Conservation (phyloP, 2,329 filamentous ascomycete genomes). For the Sclerotinia minor region DNA sequence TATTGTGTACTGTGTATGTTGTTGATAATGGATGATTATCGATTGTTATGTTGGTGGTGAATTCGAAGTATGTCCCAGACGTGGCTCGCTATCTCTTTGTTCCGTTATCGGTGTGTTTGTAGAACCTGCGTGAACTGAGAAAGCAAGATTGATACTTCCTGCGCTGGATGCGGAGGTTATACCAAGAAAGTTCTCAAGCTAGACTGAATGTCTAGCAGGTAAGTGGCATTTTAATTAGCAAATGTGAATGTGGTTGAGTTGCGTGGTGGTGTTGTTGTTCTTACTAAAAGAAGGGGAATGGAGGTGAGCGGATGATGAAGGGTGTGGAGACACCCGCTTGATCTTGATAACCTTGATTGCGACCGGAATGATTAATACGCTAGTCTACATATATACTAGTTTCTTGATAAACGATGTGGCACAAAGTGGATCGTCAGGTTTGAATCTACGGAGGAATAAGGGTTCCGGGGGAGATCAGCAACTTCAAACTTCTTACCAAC, state of each 20-base stretch:
- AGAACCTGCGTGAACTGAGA: constrained; percentile 45
- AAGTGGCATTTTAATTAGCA: constrained; percentile 35
- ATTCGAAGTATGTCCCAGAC: constrained; percentile 26
- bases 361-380: not conserved
- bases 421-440: not conserved
- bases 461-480: constrained; percentile 10
- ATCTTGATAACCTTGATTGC: constrained; percentile 21
- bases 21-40: constrained; percentile 1
- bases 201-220: constrained; percentile 50
- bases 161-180: constrained; percentile 49
- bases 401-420: not conserved
- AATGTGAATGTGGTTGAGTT: constrained; percentile 26
- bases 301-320: constrained; percentile 6
- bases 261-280: constrained; percentile 5
- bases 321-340: constrained; percentile 2
- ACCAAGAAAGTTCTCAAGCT: constrained; percentile 45
- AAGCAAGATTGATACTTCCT: constrained; percentile 47
- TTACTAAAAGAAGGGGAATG: constrained; percentile 1
- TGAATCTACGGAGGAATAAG: not conserved
- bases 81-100: constrained; percentile 30
- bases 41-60: not conserved
- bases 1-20: not conserved
- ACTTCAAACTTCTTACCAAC: not conserved
- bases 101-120: constrained; percentile 29
- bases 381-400: not conserved